Evolutionary conservation across 768 basidiomycete genomes (phyloP), one percentile per base, ranked within the genome.

Genomic region (Hirschioporus abietinus): DNA sequence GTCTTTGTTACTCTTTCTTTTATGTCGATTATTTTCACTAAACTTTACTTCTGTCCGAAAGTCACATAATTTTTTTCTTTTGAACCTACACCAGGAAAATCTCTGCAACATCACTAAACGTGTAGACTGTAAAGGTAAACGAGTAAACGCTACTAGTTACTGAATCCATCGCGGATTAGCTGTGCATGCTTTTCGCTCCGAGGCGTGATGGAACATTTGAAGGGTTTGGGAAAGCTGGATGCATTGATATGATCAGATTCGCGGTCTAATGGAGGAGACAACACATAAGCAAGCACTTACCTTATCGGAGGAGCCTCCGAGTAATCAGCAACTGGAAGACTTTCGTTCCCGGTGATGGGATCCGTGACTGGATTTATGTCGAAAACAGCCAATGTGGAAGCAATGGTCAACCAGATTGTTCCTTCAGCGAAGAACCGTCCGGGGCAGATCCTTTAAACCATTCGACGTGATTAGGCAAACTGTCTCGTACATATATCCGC

Each of bases 381-480:
- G 63, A 72, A 72, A 2, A 67, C 64, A 25, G 68, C 68, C 57
- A 73, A 63, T 20, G 69, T 66, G 17, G 64, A 68, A 1, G 69
- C 70, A 24, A 71, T 34, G 0, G 35, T 52, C 5, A 72, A 61
- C 63, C 67, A 73, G 1, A 72, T 42, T 23, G 26, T 35, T 1
- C 64, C 61, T 10, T 65, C 58, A 0, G 68, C 71, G 57, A 68
- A 67, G 66, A 66, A 27, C 25, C 68, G 58, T 12, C 71, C 71
- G 0, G 71, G 68, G 35, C 71, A 72, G 6, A 69, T 60, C 10
- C 71, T 70, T 17, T 18, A 24, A n/a, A 64, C 24, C 6, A n/a
- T 17, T 34, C n/a, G n/a, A 35, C 60, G 30, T 1, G 3, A 34
- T 20, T 42, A 66, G 30, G 17, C 3, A 23, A 27, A 23, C 35